phyloP scores from a whole-genome alignment of 2,329 filamentous ascomycete species.

The Simplicillium sp. region DNA sequence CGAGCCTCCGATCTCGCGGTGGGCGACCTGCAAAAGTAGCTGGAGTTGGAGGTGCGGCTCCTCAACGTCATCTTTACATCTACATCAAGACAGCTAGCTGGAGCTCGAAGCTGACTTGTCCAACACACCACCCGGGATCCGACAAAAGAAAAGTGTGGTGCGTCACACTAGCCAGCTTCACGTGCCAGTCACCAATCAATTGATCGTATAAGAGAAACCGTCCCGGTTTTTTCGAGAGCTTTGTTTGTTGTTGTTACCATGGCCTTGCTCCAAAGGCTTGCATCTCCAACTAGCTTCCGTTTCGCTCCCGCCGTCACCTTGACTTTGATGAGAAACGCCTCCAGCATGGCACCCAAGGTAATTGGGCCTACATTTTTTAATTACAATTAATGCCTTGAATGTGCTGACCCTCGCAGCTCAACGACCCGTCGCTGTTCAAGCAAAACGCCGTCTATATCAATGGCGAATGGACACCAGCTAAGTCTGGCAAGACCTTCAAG shows the following conservation, averaged over 20 bases:
- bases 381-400: background rate
- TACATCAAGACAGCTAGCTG: slow-evolving; percentile 1
- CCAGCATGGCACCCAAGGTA: slow-evolving; percentile 38
- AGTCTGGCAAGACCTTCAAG: slow-evolving; percentile 65
- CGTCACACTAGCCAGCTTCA: too few species aligned
- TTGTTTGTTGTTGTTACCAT: slow-evolving; percentile 10
- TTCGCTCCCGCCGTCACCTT: slow-evolving; percentile 18
- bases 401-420: slow-evolving; percentile 30
- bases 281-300: slow-evolving; percentile 17
- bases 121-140: too few species aligned
- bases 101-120: too few species aligned
- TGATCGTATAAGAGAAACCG: too few species aligned
- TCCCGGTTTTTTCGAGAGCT: too few species aligned
- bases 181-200: too few species aligned
- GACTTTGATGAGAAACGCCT: slow-evolving; percentile 27
- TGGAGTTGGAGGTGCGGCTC: background rate
- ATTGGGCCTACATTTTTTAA: background rate
- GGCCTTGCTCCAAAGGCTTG: slow-evolving; percentile 20
- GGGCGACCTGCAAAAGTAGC: background rate
- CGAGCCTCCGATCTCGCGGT: slow-evolving; percentile 5
- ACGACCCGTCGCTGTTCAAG: slow-evolving; percentile 59
- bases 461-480: slow-evolving; percentile 65
- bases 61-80: background rate
- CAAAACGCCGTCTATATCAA: slow-evolving; percentile 41
- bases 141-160: too few species aligned